Conservation (phyloP, 345 rosid genomes). For the Salix exigua region DNA sequence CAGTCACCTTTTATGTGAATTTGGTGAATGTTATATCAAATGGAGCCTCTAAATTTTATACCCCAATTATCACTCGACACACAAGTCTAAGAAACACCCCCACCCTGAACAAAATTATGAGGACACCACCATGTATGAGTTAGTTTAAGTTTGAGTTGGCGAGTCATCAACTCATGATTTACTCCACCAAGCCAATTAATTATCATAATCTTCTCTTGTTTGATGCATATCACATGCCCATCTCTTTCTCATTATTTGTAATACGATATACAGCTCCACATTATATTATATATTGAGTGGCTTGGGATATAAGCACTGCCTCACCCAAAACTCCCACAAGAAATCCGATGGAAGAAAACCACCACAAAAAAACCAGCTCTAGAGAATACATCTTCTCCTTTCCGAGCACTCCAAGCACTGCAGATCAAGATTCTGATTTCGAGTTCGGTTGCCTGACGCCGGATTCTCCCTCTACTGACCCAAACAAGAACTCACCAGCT, state of each 20-base stretch:
- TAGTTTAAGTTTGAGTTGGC: conserved; percentile 23
- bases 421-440: conserved; percentile 48
- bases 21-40: not conserved
- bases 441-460: conserved; percentile 65
- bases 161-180: conserved; percentile 24
- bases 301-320: not conserved
- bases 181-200: conserved; percentile 5
- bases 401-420: conserved; percentile 32
- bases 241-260: not conserved
- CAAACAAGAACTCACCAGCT: conserved; percentile 62
- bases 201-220: not conserved
- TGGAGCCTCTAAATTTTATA: not conserved
- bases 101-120: conserved; percentile 21
- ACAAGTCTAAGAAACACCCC: conserved; percentile 19
- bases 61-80: conserved; percentile 17
- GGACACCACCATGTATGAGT: not conserved
- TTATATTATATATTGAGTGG: not conserved
- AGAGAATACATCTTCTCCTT: conserved; percentile 38
- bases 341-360: conserved; percentile 24
- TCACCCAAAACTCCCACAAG: not conserved
- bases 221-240: not conserved
- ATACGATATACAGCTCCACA: not conserved
- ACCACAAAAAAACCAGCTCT: conserved; percentile 23
- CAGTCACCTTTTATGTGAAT: not conserved
- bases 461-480: conserved; percentile 49